Evolutionary conservation across 331 rosid species (phyloP).

Genomic region (Saraca asoca): DNA sequence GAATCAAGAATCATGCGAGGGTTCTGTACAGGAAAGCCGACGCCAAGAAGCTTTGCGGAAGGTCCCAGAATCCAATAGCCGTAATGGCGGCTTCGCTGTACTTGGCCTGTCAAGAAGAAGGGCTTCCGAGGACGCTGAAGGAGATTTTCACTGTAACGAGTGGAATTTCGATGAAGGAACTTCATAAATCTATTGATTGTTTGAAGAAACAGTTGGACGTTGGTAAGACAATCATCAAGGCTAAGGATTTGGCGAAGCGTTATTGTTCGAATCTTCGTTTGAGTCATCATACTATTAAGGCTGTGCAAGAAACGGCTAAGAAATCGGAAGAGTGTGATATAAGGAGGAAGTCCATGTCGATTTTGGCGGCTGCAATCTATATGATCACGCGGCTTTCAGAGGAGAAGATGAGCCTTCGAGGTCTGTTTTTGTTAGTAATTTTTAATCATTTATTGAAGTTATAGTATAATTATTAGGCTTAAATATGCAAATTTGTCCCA

Average conservation of each 20-base stretch:
- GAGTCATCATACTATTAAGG: not conserved
- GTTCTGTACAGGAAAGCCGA: constrained; percentile 16
- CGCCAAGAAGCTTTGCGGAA: not conserved
- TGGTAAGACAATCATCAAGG: not conserved
- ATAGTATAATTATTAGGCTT: too few relatives aligned
- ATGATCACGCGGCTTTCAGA: constrained; percentile 34
- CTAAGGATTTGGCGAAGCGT: constrained; percentile 22
- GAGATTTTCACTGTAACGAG: not conserved
- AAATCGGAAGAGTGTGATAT: constrained; percentile 20
- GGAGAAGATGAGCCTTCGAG: not conserved
- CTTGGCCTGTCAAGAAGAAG: constrained; percentile 6
- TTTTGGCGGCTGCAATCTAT: constrained; percentile 19
- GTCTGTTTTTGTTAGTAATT: not conserved
- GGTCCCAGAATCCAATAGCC: not conserved
- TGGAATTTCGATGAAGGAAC: constrained; percentile 12
- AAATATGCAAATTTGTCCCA: too few relatives aligned
- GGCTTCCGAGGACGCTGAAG: constrained; percentile 12
- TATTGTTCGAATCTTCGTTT: constrained; percentile 31
- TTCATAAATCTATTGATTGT: not conserved
- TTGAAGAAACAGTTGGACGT: constrained; percentile 4
- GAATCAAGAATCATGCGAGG: not conserved
- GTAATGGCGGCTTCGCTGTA: constrained; percentile 16
- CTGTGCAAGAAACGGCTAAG: constrained; percentile 21
- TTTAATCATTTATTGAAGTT: not conserved
- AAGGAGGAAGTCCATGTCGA: constrained; percentile 34